Evolutionary conservation across 1,139 yeast species (phyloP).

Genomic region (Diutina neorugosa): DNA sequence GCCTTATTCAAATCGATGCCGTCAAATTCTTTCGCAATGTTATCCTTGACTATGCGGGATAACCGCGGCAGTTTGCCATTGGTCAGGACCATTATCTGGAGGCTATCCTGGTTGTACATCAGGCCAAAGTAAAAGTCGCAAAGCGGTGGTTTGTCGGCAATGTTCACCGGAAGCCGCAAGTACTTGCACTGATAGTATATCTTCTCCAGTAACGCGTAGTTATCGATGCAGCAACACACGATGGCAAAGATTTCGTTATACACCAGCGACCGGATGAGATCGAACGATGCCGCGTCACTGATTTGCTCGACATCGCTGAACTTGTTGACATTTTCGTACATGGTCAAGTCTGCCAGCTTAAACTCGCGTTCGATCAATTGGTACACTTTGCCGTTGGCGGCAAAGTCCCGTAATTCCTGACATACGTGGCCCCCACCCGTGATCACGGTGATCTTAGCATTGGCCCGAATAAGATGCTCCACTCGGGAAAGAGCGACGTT

Average conservation of each 20-base stretch:
- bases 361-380: slow-evolving; percentile 31
- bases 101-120: slow-evolving; percentile 61
- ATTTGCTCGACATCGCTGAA: slow-evolving; percentile 11
- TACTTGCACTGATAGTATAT: slow-evolving; percentile 51
- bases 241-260: slow-evolving; percentile 38
- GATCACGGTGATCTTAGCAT: slow-evolving; percentile 58
- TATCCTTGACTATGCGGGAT: slow-evolving; percentile 52
- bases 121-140: slow-evolving; percentile 87
- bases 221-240: slow-evolving; percentile 70
- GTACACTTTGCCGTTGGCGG: slow-evolving; percentile 30
- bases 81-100: slow-evolving; percentile 76
- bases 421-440: slow-evolving; percentile 36
- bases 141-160: slow-evolving; percentile 72
- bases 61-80: slow-evolving; percentile 76
- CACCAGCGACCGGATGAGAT: slow-evolving; percentile 19
- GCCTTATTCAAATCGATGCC: slow-evolving; percentile 41
- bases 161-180: slow-evolving; percentile 54
- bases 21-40: slow-evolving; percentile 34
- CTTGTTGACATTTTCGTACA: slow-evolving; percentile 27
- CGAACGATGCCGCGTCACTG: slow-evolving; percentile 14
- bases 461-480: slow-evolving; percentile 52
- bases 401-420: slow-evolving; percentile 27
- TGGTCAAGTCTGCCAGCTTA: slow-evolving; percentile 29
- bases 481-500: slow-evolving; percentile 71
- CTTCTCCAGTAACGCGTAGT: slow-evolving; percentile 44